Percentiles rank a stretch among this genome's conserved stretches.
Evolutionary conservation across 768 basidiomycete genomes (phyloP).

Genomic region (Kwoniella botswanensis): DNA sequence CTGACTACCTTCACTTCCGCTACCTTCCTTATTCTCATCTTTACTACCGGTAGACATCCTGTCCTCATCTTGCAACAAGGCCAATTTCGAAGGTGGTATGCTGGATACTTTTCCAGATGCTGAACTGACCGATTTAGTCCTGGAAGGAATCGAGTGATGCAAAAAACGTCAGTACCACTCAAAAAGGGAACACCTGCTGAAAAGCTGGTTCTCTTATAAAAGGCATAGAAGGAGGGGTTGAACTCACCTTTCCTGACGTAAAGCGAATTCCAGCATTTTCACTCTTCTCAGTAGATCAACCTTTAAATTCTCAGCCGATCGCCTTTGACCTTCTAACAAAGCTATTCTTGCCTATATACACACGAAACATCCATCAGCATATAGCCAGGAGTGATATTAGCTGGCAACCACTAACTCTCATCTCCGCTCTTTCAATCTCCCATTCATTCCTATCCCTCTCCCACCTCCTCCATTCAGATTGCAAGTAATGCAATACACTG

Average conservation of each 20-base stretch:
- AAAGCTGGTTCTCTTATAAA: too few species aligned
- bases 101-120: constrained; percentile 5
- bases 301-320: constrained; percentile 96
- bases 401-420: constrained; percentile 71
- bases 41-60: constrained; percentile 19
- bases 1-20: constrained; percentile 45
- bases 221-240: background rate
- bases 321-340: constrained; percentile 91
- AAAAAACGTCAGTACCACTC: background rate
- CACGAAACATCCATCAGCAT: background rate
- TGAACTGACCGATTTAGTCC: constrained; percentile 41
- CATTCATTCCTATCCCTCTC: constrained; percentile 99
- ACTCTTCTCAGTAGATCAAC: constrained; percentile 94
- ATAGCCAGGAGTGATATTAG: too few species aligned
- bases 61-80: constrained; percentile 50
- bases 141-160: background rate
- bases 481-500: constrained; percentile 92
- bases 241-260: constrained; percentile 90
- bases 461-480: constrained; percentile 96
- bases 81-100: constrained; percentile 39
- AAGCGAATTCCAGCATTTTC: constrained; percentile 98
- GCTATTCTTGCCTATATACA: constrained; percentile 84
- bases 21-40: constrained; percentile 44
- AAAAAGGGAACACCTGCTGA: too few species aligned
- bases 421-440: constrained; percentile 99